Conservation (phyloP, 257 asterid genomes). For the Mitragyna speciosa region DNA sequence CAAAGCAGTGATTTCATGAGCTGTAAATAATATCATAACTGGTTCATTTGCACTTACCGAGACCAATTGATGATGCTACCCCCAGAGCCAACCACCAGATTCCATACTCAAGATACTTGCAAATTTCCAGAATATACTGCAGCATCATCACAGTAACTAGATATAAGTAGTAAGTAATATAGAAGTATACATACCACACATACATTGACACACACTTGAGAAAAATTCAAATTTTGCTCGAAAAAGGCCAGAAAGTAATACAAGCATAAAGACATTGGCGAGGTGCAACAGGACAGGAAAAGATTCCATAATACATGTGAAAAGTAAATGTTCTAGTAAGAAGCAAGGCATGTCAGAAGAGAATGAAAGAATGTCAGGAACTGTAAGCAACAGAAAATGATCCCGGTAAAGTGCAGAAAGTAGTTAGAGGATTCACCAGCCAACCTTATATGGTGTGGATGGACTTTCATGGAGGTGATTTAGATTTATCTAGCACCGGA, state of each 20-base stretch:
- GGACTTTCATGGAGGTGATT: neutral
- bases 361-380: neutral
- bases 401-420: neutral
- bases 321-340: neutral
- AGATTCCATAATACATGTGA: neutral
- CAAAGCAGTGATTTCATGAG: neutral
- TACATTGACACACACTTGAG: neutral
- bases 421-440: neutral
- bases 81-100: slow-evolving; percentile 48
- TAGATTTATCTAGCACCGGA: neutral
- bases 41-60: slow-evolving; percentile 28
- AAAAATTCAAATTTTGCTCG: neutral
- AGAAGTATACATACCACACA: neutral
- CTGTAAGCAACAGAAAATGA: neutral
- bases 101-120: slow-evolving; percentile 32
- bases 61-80: slow-evolving; percentile 41
- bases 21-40: neutral
- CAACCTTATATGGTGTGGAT: neutral
- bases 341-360: neutral
- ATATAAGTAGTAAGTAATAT: neutral
- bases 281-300: neutral
- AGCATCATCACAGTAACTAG: slow-evolving; percentile 16
- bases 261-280: neutral
- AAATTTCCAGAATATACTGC: slow-evolving; percentile 32
- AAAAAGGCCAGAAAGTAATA: neutral